Evolutionary conservation across 78 protist genomes (phyloP), one percentile per base, ranked within the genome.

Genomic region (Tieghemostelium lacteum): DNA sequence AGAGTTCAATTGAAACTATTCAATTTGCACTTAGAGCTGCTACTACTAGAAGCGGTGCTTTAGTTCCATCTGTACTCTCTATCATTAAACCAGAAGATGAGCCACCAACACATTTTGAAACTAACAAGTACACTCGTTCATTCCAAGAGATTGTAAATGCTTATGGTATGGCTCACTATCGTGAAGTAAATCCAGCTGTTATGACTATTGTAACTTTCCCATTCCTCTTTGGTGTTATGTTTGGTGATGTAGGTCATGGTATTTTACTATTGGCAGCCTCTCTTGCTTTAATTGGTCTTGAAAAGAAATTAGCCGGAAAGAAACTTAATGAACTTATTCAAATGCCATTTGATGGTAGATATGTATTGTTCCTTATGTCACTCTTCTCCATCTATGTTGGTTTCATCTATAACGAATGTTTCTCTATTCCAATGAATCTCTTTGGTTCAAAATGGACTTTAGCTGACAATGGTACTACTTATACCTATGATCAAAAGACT

Each of bases 151-250:
- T 98, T 58, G 98, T 98, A 6, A 96, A 97, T 73, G 92, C 99
- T 17, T 99, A 99, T 93, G 99, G 99, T 64, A 77, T 94, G 36
- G 97, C 99, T 19, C 71, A 95, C 19, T 99, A 98, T 86, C 92
- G 98, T n/a, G 99, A 98, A 77, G 52, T 92, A 39, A 86, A 86
- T 62, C 88, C 96, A 33, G 97, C 95, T 2, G 95, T 95, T 39
- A 94, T 98, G 85, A 75, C 99, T 57, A 67, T 98, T 72, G 89
- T 99, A 69, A 97, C 99, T 36, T 99, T 99, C 98, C 99, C 99
- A 42, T 99, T 98, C 98, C 93, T 99, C 24, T 99, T 99, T 33
- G 99, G 98, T 34, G 97, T 99, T 89, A 99, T 99, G 99, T 99
- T 97, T 86, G 99, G 99, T 33, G 99, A 99, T 73, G 31, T 97